Conservation (phyloP, 1,139 yeast species). For the Kodamaea suecica region DNA sequence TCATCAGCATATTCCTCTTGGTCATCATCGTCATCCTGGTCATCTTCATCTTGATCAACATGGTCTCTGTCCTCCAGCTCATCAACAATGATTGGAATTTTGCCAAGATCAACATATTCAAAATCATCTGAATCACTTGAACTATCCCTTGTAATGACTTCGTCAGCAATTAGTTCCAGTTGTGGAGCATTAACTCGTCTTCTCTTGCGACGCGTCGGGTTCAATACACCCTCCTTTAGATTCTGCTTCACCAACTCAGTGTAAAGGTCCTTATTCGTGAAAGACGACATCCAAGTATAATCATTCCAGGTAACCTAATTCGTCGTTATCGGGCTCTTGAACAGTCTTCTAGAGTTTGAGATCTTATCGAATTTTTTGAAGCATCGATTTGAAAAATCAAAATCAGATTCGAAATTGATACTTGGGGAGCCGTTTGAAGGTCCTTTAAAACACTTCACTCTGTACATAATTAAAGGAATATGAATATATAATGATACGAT, state of each 20-base stretch:
- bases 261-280: constrained; percentile 3
- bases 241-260: constrained; percentile 4
- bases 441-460: no score
- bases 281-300: neutral
- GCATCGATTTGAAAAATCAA: no score
- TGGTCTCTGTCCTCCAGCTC: neutral
- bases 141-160: no score
- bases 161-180: no score
- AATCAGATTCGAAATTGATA: no score
- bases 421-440: no score
- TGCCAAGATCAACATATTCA: constrained; percentile 4
- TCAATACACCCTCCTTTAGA: constrained; percentile 1
- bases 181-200: neutral
- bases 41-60: neutral
- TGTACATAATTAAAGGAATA: no score
- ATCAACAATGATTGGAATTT: neutral
- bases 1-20: neutral
- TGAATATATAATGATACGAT: neutral
- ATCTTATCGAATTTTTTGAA: no score
- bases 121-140: constrained; percentile 5
- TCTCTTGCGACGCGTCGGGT: neutral
- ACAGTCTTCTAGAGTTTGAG: no score
- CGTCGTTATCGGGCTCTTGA: neutral
- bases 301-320: constrained; percentile 2
- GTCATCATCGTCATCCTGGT: constrained; percentile 6